Evolutionary conservation across 345 rosid species (phyloP).

Genomic region (Trapa incisa): DNA sequence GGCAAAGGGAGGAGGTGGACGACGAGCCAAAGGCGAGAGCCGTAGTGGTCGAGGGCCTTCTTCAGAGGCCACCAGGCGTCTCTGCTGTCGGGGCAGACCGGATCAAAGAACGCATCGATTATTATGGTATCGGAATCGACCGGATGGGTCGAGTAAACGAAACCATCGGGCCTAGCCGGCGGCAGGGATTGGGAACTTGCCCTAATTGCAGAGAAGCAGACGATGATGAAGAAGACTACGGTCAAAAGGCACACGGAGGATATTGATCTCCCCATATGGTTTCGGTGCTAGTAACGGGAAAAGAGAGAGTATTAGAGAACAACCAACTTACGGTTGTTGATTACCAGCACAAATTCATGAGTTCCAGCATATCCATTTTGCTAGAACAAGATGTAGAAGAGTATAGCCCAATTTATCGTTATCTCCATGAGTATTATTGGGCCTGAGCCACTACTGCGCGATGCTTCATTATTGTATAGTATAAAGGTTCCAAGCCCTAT

Average conservation of each 20-base stretch:
- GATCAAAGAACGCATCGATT: slow-evolving; percentile 80
- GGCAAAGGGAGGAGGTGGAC: slow-evolving; percentile 83
- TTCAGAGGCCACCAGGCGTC: slow-evolving; percentile 81
- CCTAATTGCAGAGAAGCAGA: slow-evolving; percentile 1
- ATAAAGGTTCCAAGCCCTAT: too few relatives aligned
- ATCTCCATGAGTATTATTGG: too few relatives aligned
- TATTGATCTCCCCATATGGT: background rate
- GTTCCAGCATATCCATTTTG: too few relatives aligned
- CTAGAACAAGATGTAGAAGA: too few relatives aligned
- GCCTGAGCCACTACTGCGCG: too few relatives aligned
- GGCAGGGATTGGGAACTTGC: slow-evolving; percentile 51
- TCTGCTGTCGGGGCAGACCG: slow-evolving; percentile 79
- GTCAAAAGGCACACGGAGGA: slow-evolving; percentile 3
- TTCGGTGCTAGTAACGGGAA: too few relatives aligned
- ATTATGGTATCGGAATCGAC: slow-evolving; percentile 32
- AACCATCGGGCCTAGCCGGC: slow-evolving; percentile 70
- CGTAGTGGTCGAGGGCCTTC: slow-evolving; percentile 46
- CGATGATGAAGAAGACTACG: slow-evolving; percentile 11
- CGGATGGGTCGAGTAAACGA: slow-evolving; percentile 27
- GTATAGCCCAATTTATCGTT: too few relatives aligned
- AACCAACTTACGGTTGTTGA: too few relatives aligned
- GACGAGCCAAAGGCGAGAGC: slow-evolving; percentile 41
- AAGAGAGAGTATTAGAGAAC: too few relatives aligned
- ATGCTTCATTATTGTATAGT: too few relatives aligned
- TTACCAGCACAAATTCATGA: too few relatives aligned